Percentiles rank a stretch among this genome's conserved stretches.
Evolutionary conservation across 2,329 filamentous ascomycete species (phyloP).

Genomic region (Fusarium anthophilum): DNA sequence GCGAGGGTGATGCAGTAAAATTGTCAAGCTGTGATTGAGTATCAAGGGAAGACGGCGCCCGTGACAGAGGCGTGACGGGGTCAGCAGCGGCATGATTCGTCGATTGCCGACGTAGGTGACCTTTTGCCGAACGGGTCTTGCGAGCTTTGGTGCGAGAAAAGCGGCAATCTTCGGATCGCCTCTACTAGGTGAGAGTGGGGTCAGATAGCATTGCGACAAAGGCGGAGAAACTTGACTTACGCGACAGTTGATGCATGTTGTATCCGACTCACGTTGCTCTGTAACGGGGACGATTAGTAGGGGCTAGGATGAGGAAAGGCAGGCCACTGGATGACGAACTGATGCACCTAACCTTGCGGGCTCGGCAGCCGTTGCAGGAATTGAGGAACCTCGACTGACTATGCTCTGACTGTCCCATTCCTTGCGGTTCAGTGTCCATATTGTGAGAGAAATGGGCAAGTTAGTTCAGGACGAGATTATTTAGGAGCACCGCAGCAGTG

Average conservation of each 20-base stretch:
- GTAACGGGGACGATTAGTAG: background rate
- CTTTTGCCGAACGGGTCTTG: background rate
- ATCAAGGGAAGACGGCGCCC: background rate
- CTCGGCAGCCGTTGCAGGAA: background rate
- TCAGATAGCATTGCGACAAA: background rate
- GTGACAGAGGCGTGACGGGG: background rate
- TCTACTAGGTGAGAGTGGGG: background rate
- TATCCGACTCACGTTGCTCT: background rate
- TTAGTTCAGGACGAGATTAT: too few species aligned
- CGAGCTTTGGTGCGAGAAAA: background rate
- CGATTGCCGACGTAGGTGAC: background rate
- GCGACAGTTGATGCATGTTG: background rate
- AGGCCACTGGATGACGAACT: background rate
- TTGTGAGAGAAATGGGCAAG: too few species aligned
- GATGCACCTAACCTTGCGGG: background rate
- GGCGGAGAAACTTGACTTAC: background rate
- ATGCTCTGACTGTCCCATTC: background rate
- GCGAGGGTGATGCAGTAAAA: background rate
- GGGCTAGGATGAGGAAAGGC: too few species aligned
- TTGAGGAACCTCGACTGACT: background rate
- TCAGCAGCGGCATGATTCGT: background rate
- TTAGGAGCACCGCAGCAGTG: too few species aligned
- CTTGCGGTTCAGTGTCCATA: background rate
- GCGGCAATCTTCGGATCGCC: background rate
- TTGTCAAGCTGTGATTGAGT: background rate